Conservation (phyloP, 2,329 filamentous ascomycete genomes). For the Colletotrichum scovillei region DNA sequence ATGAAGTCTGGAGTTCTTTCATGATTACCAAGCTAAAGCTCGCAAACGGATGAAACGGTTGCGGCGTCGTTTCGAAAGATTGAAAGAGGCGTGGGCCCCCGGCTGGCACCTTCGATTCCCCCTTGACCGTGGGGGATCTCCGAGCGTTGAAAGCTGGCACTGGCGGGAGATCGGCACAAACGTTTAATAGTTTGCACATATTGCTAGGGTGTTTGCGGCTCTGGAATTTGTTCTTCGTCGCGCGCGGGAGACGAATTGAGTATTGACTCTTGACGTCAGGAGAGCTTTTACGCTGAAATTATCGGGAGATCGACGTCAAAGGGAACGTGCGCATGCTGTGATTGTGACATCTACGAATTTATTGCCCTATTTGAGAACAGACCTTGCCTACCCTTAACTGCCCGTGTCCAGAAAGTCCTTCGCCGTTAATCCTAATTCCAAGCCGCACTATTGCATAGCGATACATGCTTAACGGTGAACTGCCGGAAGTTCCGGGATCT, state of each 20-base stretch:
- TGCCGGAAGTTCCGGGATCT: not conserved
- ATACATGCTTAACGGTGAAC: not conserved
- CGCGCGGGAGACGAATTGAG: not conserved
- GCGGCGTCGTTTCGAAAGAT: conserved; percentile 24
- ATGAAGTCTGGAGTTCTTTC: not conserved
- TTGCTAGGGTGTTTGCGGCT: not conserved
- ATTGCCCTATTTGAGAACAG: not conserved
- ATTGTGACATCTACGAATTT: not conserved
- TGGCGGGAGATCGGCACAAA: conserved; percentile 23
- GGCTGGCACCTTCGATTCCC: not conserved
- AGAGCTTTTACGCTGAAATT: not conserved
- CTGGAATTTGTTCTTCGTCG: not conserved
- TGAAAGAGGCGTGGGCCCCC: not conserved
- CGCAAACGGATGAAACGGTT: conserved; percentile 24
- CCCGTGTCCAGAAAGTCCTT: not conserved
- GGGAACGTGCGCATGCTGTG: not conserved
- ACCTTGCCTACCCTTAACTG: not conserved
- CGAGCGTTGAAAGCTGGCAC: not conserved
- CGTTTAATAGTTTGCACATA: not conserved
- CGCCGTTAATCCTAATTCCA: not conserved
- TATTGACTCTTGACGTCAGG: not conserved
- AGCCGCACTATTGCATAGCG: not conserved
- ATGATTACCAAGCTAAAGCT: not conserved
- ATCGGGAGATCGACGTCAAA: not conserved
- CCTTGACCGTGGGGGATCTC: conserved; percentile 9